Evolutionary conservation across 345 rosid genomes (phyloP).

Genomic region (Syzygium jambos): DNA sequence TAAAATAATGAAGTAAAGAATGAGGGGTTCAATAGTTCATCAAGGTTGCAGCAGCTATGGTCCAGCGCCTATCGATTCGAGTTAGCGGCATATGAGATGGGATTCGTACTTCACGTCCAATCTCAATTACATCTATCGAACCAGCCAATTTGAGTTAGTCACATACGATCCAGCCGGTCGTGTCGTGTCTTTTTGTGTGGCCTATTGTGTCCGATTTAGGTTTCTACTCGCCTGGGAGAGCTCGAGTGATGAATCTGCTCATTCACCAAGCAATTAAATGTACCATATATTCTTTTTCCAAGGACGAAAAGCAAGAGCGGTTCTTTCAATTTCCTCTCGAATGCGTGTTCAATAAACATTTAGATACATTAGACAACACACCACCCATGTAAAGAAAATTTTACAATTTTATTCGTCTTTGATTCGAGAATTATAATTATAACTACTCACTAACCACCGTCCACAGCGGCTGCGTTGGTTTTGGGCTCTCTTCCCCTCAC

Average conservation of each 20-base stretch:
- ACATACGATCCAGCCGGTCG: accelerated
- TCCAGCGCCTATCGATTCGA: background rate
- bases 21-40: background rate
- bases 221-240: background rate
- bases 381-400: background rate
- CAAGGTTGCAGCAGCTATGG: background rate
- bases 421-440: too few species aligned
- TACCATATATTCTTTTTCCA: background rate
- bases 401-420: background rate
- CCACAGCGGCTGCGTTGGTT: too few species aligned
- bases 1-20: background rate
- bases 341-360: background rate
- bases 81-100: background rate
- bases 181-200: background rate
- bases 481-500: too few species aligned
- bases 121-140: background rate
- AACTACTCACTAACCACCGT: too few species aligned
- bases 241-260: background rate
- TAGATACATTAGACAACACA: background rate
- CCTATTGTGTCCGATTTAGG: background rate
- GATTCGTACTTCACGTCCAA: background rate
- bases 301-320: background rate
- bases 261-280: background rate
- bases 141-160: background rate
- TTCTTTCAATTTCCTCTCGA: background rate